Base-by-base conservation (phyloP, 192 early-diverging fungal genomes). In the Podila minutissima region DNA sequence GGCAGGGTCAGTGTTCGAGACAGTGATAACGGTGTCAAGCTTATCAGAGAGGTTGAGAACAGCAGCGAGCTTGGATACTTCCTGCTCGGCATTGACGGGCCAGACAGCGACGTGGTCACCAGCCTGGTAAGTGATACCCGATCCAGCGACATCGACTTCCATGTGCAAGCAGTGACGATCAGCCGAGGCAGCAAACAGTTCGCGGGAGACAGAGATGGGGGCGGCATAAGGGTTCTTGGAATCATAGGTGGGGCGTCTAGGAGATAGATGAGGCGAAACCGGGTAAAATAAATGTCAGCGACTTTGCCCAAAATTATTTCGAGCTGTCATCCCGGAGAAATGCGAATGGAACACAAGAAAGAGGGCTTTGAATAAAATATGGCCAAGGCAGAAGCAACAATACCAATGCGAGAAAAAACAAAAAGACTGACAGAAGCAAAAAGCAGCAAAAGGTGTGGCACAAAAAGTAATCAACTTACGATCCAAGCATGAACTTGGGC, bases 41-140 rank as follows among this genome's bases (percentile, higher is more conserved):
- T 89, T 88, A 49, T 90, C 89, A 2, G 73, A 62, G 51, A 97
- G 72, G 20, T 88, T 82, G 38, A 95, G 87, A 8, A 91, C 86
- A 17, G 77, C 61, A 50, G 93, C 91, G 49, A 94, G 82, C 48
- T 87, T 82, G 13, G 88, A 64, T 10, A 97, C 94, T 59, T 96
- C 91, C 41, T 85, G 87, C 28, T 93, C 92, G n/a, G 93, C 85
- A 84, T 98, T 99, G 24, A 89, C 87, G 0, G 97, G 93, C 88
- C 92, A 98, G 28, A 99, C 88, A 26, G 96, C 98, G 64, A 97
- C 88, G 75, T 99, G 98, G 78, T 99, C 98, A 64, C 98, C 98
- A 15, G 95, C 86, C 70, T 94, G 91, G 83, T 99, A 98, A 20
- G 84, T 88, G 82, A 98, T 83, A 24, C 93, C 92, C 15, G 92